phyloP scores from a whole-genome alignment of 75 land plant genomes.

The Sequoiadendron giganteum region DNA sequence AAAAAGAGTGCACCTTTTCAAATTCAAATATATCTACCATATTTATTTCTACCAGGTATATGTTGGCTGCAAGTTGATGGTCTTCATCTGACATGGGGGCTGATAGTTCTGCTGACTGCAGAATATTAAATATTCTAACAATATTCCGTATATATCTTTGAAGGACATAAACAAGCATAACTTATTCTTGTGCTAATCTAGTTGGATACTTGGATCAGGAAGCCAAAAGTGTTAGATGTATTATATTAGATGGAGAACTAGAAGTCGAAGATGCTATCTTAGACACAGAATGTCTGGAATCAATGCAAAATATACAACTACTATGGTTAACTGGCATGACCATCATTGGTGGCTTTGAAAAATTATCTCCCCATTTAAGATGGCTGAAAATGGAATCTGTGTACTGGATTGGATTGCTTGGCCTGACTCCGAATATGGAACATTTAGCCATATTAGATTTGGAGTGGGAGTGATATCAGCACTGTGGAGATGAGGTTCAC shows the following conservation, averaged over 20 bases:
- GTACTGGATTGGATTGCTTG: not conserved
- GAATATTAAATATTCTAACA: too few relatives aligned
- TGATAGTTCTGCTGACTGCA: too few relatives aligned
- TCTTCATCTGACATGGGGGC: too few relatives aligned
- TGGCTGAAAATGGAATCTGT: not conserved
- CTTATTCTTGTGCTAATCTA: not conserved
- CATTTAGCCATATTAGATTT: not conserved
- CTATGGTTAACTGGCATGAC: not conserved
- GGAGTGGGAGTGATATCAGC: not conserved
- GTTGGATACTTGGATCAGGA: not conserved
- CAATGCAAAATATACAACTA: not conserved
- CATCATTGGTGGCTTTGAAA: not conserved
- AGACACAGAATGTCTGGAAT: not conserved
- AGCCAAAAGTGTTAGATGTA: not conserved
- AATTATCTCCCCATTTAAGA: conserved; percentile 1
- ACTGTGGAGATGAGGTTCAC: not conserved
- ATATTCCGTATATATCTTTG: not conserved
- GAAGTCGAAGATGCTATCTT: not conserved
- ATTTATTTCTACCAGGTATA: too few relatives aligned
- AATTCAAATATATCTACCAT: too few relatives aligned
- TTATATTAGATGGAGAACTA: conserved; percentile 3
- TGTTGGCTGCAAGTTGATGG: too few relatives aligned
- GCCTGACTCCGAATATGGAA: not conserved
- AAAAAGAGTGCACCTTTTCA: too few relatives aligned
- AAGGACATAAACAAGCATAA: not conserved